phyloP scores from a whole-genome alignment of 306 rosid species.

The Malus orientalis region DNA sequence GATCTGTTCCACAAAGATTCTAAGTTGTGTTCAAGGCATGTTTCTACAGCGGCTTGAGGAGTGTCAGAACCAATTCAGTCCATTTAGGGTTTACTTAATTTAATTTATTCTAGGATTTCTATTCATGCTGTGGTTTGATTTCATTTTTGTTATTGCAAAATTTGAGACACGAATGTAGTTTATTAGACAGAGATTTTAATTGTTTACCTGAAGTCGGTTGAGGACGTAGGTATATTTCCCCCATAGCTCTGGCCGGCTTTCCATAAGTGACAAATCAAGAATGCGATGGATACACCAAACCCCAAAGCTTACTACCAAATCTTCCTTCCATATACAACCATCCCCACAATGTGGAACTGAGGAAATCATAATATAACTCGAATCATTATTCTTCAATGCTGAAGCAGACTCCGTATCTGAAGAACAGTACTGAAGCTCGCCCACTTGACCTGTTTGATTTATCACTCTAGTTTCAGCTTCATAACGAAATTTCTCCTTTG shows the following conservation, averaged over 20 bases:
- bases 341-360: constrained; percentile 87
- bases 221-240: constrained; percentile 91
- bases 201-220: constrained; percentile 89
- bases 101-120: not conserved
- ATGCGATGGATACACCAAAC: constrained; percentile 97
- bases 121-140: not conserved
- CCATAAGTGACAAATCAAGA: constrained; percentile 83
- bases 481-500: constrained; percentile 66
- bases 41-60: not conserved
- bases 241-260: constrained; percentile 99
- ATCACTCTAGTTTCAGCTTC: constrained; percentile 74
- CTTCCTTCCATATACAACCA: constrained; percentile 81
- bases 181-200: not conserved
- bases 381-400: constrained; percentile 36
- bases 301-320: constrained; percentile 80
- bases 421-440: constrained; percentile 41
- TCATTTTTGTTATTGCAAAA: not conserved
- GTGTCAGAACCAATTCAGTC: not conserved
- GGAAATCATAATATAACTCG: constrained; percentile 31
- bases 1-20: not conserved
- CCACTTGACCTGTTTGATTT: constrained; percentile 29
- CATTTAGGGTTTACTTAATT: not conserved
- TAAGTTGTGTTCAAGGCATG: not conserved
- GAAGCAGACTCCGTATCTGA: constrained; percentile 47
- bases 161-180: not conserved